A percentile compares a stretch with the other conserved stretches of the same genome.
Conservation (phyloP, 805 yeast species). For the Candida tibetensis region DNA sequence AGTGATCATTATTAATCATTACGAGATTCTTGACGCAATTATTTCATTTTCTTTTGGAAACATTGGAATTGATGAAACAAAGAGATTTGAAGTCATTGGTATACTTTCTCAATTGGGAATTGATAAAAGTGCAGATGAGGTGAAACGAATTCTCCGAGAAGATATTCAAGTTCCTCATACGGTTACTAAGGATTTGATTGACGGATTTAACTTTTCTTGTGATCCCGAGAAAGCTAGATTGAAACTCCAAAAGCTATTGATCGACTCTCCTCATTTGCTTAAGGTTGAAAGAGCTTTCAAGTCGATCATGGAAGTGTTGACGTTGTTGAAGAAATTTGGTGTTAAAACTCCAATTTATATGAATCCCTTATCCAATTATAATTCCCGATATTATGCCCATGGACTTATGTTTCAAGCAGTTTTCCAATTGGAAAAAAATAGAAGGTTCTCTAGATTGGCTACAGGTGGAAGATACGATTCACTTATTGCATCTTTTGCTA, state of each 20-base stretch:
- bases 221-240: constrained; percentile 63
- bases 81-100: constrained; percentile 63
- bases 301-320: constrained; percentile 60
- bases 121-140: constrained; percentile 61
- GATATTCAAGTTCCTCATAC: constrained; percentile 80
- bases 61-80: constrained; percentile 61
- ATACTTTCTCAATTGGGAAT: constrained; percentile 75
- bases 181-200: constrained; percentile 73
- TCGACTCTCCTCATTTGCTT: constrained; percentile 62
- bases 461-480: constrained; percentile 94
- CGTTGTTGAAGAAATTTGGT: constrained; percentile 55
- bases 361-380: constrained; percentile 83
- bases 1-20: constrained; percentile 70
- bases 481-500: constrained; percentile 63
- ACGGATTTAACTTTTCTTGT: constrained; percentile 67
- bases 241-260: constrained; percentile 66
- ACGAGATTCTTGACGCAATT: constrained; percentile 71
- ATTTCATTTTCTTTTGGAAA: constrained; percentile 70
- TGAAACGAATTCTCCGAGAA: constrained; percentile 36
- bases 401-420: constrained; percentile 90
- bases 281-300: constrained; percentile 61
- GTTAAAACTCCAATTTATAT: constrained; percentile 56
- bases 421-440: constrained; percentile 54
- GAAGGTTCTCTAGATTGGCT: constrained; percentile 54
- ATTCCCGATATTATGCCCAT: constrained; percentile 70